These are phyloP conservation scores for Penicillium brevicompactum DNA, from an alignment of 2,329 filamentous ascomycete genomes.

Conservation along the genomic window DNA sequence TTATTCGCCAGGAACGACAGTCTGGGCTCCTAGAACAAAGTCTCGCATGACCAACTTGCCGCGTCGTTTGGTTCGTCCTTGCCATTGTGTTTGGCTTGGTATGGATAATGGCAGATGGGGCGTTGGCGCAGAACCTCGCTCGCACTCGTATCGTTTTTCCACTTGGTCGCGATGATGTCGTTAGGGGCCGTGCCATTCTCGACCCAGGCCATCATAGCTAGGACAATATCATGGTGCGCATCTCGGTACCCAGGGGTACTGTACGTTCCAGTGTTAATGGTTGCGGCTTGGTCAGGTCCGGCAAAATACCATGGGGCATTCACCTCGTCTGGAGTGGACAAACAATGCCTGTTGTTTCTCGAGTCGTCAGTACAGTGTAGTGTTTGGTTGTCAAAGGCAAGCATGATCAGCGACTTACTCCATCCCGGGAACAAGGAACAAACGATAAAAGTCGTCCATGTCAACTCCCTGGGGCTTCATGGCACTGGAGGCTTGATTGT, in stretches of 20 bases:
- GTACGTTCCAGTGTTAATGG: background rate
- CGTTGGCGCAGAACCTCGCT: background rate
- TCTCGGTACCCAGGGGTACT: slow-evolving; percentile 14
- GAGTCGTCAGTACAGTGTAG: background rate
- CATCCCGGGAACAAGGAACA: slow-evolving; percentile 19
- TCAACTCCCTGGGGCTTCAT: slow-evolving; percentile 5
- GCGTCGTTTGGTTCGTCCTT: background rate
- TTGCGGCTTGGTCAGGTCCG: slow-evolving; percentile 4
- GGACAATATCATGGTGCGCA: slow-evolving; percentile 17
- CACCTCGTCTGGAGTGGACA: slow-evolving; percentile 2
- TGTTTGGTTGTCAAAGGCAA: background rate
- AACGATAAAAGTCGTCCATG: slow-evolving; percentile 17
- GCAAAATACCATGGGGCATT: slow-evolving; percentile 10
- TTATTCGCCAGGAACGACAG: too few species aligned
- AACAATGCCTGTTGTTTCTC: background rate
- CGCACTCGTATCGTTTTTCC: background rate
- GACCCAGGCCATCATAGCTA: slow-evolving; percentile 24
- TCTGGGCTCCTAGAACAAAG: background rate
- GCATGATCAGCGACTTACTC: slow-evolving; percentile 1
- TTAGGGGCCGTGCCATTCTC: slow-evolving; percentile 18
- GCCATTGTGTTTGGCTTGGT: background rate
- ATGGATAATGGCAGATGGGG: background rate
- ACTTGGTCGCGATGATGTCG: slow-evolving; percentile 20
- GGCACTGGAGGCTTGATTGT: background rate
- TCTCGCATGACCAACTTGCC: background rate